Percentiles rank a stretch among this genome's conserved stretches.
Evolutionary conservation across 176 grass and related monocot species (phyloP).

Genomic region (Stipa capillata): DNA sequence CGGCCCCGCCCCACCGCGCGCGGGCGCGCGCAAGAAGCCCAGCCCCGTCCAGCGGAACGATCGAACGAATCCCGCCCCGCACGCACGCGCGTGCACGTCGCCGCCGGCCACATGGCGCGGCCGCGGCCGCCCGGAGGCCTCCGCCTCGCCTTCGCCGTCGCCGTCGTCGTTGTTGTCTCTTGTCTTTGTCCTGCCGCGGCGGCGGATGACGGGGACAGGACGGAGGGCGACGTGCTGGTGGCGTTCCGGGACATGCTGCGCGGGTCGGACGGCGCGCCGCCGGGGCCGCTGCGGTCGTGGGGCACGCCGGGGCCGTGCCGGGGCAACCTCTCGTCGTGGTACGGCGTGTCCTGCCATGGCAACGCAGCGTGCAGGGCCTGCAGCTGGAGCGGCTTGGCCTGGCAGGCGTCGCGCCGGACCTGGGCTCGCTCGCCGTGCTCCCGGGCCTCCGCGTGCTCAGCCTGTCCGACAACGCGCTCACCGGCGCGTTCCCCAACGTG

Average conservation of each 20-base stretch:
- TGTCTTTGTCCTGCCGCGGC: background rate
- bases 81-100: too few species aligned
- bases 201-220: background rate
- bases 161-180: background rate
- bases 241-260: slow-evolving; percentile 55
- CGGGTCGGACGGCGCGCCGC: slow-evolving; percentile 20
- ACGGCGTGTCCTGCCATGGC: slow-evolving; percentile 70
- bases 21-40: background rate
- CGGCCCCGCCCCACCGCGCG: too few species aligned
- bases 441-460: slow-evolving; percentile 55
- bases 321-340: slow-evolving; percentile 43
- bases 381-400: slow-evolving; percentile 67
- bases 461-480: slow-evolving; percentile 64
- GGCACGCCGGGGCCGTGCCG: slow-evolving; percentile 37
- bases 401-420: slow-evolving; percentile 34
- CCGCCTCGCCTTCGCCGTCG: background rate
- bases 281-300: slow-evolving; percentile 40
- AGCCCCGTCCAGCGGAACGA: background rate
- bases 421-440: slow-evolving; percentile 22
- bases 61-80: too few species aligned
- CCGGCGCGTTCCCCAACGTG: slow-evolving; percentile 66
- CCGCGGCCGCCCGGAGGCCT: background rate
- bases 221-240: slow-evolving; percentile 49
- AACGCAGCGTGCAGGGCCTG: slow-evolving; percentile 62
- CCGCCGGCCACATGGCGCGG: slow-evolving; percentile 30